A percentile compares a stretch with the other conserved stretches of the same genome.
phyloP scores from a whole-genome alignment of 495 filamentous ascomycete species.

The Aspergillus nanangensis region DNA sequence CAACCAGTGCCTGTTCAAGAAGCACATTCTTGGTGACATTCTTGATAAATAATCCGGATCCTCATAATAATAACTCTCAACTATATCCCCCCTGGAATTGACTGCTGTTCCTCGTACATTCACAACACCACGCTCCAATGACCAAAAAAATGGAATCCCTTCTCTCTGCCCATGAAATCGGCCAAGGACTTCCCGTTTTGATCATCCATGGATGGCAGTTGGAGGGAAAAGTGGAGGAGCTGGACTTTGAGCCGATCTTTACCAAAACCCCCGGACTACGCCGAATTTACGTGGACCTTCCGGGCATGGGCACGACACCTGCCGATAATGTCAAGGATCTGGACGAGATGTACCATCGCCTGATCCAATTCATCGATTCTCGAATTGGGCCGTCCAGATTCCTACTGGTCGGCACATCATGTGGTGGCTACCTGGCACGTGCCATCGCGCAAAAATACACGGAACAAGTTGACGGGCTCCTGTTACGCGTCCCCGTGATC shows the following conservation, averaged over 20 bases:
- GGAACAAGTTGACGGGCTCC: constrained; percentile 22
- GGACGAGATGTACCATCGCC: constrained; percentile 23
- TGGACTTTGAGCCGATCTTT: constrained; percentile 30
- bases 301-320: constrained; percentile 27
- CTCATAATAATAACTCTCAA: too few species aligned
- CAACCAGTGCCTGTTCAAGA: too few species aligned
- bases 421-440: constrained; percentile 26
- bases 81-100: too few species aligned
- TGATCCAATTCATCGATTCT: constrained; percentile 26
- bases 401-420: constrained; percentile 24
- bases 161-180: constrained; percentile 24
- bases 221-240: constrained; percentile 19
- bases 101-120: too few species aligned
- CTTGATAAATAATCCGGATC: too few species aligned
- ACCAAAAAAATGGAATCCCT: constrained; percentile 18
- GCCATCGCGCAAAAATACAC: constrained; percentile 25
- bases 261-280: constrained; percentile 19
- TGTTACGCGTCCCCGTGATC: constrained; percentile 27
- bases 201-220: constrained; percentile 29
- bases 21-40: too few species aligned
- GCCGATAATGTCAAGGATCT: constrained; percentile 23
- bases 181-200: constrained; percentile 22
- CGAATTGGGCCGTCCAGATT: constrained; percentile 21
- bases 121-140: too few species aligned
- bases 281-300: constrained; percentile 29